Base-by-base conservation (phyloP, 805 yeast species). In the Lachancea quebecensis region DNA sequence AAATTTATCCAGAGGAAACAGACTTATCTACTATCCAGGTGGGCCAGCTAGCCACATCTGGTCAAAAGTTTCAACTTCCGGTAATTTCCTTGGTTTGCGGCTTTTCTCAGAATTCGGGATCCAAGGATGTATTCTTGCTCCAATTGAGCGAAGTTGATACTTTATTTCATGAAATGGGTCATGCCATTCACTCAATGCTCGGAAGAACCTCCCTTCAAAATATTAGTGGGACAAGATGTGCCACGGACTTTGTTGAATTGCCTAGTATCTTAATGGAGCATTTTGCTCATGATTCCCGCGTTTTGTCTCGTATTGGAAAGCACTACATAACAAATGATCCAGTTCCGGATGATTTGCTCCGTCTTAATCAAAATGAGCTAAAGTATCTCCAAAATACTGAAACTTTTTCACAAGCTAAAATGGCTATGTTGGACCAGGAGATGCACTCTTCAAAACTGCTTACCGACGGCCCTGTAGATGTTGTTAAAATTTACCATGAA, bases 81-180 rank as follows among this genome's bases (percentile, higher is more conserved):
- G 88, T 91, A 7, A 86, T 93, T 40, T 86, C 95, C 1, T 69
- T 91, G 18, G 86, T 88, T 14, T 93, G 98, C 61, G 88, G 89
- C 58, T 91, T 93, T 60, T 66, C 69, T 1, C 69, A 67, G 31
- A 58, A 66, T 14, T 62, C 65, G 2, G 72, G 65, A 28, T 55
- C 59, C n/a, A 56, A 56, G 1, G 63, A 66, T 9, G 75, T 78
- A 17, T 81, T 90, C 28, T 67, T 85, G 15, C 65, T 91, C 34
- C 71, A 82, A 10, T 71, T 86, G 46, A 77, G 74, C 46, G 98
- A 93, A 57, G 89, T 91, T 16, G 96, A 91, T 56, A 93, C 99
- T 0, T 68, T 93, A 15, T 93, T 93, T 69, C 99, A 93, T 65
- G 99, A 93, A 66, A 89, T 93, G 96, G 99, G 99, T 0, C 99